phyloP scores from a whole-genome alignment of 169 alveolate species.

The Plasmodium inui region DNA sequence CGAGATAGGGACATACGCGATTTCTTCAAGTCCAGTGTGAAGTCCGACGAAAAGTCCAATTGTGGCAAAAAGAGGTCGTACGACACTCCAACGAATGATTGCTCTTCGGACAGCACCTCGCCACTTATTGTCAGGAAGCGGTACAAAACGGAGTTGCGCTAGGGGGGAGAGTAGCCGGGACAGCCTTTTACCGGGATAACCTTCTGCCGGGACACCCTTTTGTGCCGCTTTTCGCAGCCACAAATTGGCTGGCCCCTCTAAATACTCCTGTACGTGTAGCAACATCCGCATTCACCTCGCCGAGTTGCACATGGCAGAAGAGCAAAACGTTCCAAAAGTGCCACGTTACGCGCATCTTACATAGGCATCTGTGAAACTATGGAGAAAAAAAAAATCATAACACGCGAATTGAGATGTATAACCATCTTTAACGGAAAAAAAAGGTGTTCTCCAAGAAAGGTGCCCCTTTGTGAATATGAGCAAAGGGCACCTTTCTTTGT shows the following conservation, averaged over 20 bases:
- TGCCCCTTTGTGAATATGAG: not conserved
- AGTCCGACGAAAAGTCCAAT: constrained; percentile 28
- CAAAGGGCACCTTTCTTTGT: not conserved
- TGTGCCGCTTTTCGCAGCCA: not conserved
- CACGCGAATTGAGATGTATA: not conserved
- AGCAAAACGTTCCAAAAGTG: not conserved
- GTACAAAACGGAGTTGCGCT: constrained; percentile 11
- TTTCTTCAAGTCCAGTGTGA: constrained; percentile 14
- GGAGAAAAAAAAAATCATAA: not conserved
- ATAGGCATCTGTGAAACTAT: not conserved
- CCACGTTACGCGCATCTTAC: not conserved
- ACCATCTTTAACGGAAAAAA: not conserved
- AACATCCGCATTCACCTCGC: not conserved
- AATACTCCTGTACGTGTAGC: not conserved
- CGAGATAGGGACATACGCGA: constrained; percentile 52
- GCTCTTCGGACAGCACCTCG: not conserved
- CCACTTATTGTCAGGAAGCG: constrained; percentile 9
- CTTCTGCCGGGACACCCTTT: no score
- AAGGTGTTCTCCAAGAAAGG: not conserved
- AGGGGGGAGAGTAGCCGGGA: not conserved
- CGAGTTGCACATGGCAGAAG: not conserved
- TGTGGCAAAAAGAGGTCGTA: constrained; percentile 17
- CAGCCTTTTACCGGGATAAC: no score
- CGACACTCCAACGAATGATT: constrained; percentile 16
- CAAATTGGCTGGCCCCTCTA: not conserved